Conservation (phyloP, 352 stramenopile species). For the Globisporangium yorkense region DNA sequence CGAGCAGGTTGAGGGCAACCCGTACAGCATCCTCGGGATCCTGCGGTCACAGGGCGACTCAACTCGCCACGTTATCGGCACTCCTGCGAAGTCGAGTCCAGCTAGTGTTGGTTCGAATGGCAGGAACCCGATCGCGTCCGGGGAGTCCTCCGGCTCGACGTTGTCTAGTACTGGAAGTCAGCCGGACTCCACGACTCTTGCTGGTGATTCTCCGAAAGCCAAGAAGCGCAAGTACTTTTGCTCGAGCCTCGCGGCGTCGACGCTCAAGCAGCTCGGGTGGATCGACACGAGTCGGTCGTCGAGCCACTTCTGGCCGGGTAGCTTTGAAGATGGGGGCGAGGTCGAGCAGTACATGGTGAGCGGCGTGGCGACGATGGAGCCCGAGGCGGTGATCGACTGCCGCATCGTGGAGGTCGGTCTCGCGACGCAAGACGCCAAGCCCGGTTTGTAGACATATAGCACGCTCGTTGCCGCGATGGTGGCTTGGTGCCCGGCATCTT, state of each 20-base stretch:
- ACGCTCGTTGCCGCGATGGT: neutral
- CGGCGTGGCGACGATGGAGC: constrained; percentile 30
- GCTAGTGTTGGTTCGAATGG: neutral
- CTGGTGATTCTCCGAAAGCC: neutral
- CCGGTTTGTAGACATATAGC: neutral
- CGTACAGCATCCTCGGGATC: constrained; percentile 81
- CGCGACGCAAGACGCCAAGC: constrained; percentile 28
- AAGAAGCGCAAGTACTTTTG: constrained; percentile 82
- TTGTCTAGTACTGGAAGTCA: neutral
- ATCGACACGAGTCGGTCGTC: constrained; percentile 57
- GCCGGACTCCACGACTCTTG: neutral
- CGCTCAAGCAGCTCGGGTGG: constrained; percentile 76
- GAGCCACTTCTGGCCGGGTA: constrained; percentile 81
- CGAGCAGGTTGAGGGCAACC: constrained; percentile 63
- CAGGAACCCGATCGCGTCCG: neutral
- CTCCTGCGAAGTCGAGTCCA: neutral
- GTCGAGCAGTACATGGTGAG: constrained; percentile 51
- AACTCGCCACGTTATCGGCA: constrained; percentile 17
- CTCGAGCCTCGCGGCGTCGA: constrained; percentile 72
- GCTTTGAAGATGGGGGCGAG: constrained; percentile 75
- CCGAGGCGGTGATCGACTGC: constrained; percentile 73
- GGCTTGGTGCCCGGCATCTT: neutral
- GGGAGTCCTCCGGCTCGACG: neutral
- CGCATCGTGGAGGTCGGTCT: constrained; percentile 76
- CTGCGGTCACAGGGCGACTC: constrained; percentile 51